Base-by-base conservation (phyloP, 495 filamentous ascomycete genomes). In the Baudoinia panamericana region DNA sequence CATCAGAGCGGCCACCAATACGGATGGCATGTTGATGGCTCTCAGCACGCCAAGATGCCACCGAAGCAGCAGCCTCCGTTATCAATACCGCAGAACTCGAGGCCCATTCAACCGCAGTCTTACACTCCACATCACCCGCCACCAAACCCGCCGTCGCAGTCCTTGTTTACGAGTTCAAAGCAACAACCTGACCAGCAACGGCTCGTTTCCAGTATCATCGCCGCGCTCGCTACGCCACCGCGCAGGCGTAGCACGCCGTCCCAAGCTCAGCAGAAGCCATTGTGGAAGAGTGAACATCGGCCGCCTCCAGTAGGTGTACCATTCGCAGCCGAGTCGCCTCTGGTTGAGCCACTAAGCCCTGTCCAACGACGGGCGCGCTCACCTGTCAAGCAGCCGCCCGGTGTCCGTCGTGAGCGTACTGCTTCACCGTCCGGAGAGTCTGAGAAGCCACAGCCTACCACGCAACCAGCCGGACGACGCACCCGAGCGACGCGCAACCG, bases 1-100 rank as follows among this genome's bases (percentile, higher is more conserved):
- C 55, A 54, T n/a, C 43, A 50, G 29, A 53, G 59, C 23, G 60
- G 59, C n/a, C 41, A 52, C 39, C 53, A 56, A 49, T 59, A 56
- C n/a, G 56, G 59, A 23, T 64, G 62, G 44, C 53, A 55, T 28
- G 49, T 61, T 3, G 42, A 53, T 21, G 17, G 30, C 30, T 17
- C 16, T 9, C 30, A 40, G 36, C 39, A 36, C 15, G 12, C 19
- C 24, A 40, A 50, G 20, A 48, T 25, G 5, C 17, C 12, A n/a
- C 42, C 23, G 8, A 29, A 37, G 27, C 23, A 48, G 28, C 31
- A 32, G 13, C 33, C 28, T n/a, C 27, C 45, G 16, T n/a, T 25
- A n/a, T n/a, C n/a, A n/a, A n/a, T n/a, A n/a, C n/a, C n/a, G n/a
- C n/a, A n/a, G n/a, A n/a, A n/a, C n/a, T n/a, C n/a, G n/a, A n/a